A percentile compares a stretch with the other conserved stretches of the same genome.
These are phyloP conservation scores for Nakaseomyces nivariensis DNA, from an alignment of 1,139 yeast genomes.

Conservation along the genomic window DNA sequence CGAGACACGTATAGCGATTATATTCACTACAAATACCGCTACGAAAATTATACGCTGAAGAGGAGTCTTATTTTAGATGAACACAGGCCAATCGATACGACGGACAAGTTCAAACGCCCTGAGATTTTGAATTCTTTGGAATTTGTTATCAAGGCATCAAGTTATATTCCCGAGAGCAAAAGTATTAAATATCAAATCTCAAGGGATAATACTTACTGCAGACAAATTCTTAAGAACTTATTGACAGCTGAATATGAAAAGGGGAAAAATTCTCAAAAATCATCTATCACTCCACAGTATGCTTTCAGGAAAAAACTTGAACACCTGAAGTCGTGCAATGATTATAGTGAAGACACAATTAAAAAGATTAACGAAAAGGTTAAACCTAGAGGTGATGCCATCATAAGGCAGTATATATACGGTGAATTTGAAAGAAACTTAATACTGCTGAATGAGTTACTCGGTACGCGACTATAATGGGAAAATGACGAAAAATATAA, in stretches of 20 bases:
- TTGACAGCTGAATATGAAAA: constrained; percentile 23
- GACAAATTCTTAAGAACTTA: constrained; percentile 22
- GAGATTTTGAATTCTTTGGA: constrained; percentile 13
- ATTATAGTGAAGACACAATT: constrained; percentile 11
- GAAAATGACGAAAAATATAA: neutral
- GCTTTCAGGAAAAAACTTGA: neutral
- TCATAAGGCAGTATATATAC: constrained; percentile 6
- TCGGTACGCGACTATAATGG: constrained; percentile 19
- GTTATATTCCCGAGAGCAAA: constrained; percentile 6
- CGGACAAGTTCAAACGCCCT: neutral
- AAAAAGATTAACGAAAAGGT: neutral
- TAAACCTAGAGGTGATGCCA: neutral
- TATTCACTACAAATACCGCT: constrained; percentile 21
- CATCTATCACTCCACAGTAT: neutral
- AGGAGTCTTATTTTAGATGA: neutral
- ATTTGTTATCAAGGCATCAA: constrained; percentile 20
- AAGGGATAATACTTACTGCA: constrained; percentile 15
- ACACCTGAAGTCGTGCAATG: constrained; percentile 8
- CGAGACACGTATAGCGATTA: constrained; percentile 20
- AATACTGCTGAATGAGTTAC: constrained; percentile 19
- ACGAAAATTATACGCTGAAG: constrained; percentile 21
- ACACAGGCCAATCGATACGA: neutral
- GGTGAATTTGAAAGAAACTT: constrained; percentile 21
- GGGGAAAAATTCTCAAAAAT: neutral
- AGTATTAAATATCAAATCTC: constrained; percentile 5